Base-by-base conservation (phyloP, 2,329 filamentous ascomycete genomes). In the Aspergillus calidoustus region DNA sequence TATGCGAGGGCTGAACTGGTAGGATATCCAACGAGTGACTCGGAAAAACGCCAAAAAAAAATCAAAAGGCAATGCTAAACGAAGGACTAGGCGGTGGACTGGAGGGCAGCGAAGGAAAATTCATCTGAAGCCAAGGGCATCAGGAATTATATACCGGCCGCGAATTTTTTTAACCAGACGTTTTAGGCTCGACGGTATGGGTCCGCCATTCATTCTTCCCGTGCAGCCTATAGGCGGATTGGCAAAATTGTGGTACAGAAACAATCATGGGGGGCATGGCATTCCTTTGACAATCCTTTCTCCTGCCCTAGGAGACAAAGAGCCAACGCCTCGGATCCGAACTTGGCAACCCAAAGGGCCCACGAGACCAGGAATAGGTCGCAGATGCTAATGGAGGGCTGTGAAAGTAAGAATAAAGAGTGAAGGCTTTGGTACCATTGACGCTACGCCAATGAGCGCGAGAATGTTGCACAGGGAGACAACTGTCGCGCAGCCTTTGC, bases 41-140 rank as follows among this genome's bases (percentile, higher is more conserved):
- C 51, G 31, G 23, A 56, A 25, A 23, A 61, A 64, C 53, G 56
- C 60, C 53, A 56, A 62, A 60, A 62, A 60, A 60, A 49, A 59
- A 60, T 47, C 51, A 58, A 53, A 59, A 43, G 34, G 43, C 34
- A 47, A 31, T 55, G 43, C 56, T 56, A 63, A 66, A 66, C 63
- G 63, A 69, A 66, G 49, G 64, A 61, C 60, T 61, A 54, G 61
- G 64, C 64, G 64, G 61, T 66, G 65, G 54, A 60, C 60, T 49
- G 30, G 49, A 51, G 57, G 48, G 56, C 31, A 62, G 51, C 61
- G 53, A 60, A 46, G 30, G 60, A 46, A 44, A 25, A 38, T 30
- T 31, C 25, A 31, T 7, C 28, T 62, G 48, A 19, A 30, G 59
- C 57, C 41, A 48, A 50, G 58, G 38, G 34, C 50, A 31, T 28